A percentile compares a stretch with the other conserved stretches of the same genome.
These are phyloP conservation scores for Dictyostelium intermedium DNA, from an alignment of 78 protist genomes.

Conservation along the genomic window DNA sequence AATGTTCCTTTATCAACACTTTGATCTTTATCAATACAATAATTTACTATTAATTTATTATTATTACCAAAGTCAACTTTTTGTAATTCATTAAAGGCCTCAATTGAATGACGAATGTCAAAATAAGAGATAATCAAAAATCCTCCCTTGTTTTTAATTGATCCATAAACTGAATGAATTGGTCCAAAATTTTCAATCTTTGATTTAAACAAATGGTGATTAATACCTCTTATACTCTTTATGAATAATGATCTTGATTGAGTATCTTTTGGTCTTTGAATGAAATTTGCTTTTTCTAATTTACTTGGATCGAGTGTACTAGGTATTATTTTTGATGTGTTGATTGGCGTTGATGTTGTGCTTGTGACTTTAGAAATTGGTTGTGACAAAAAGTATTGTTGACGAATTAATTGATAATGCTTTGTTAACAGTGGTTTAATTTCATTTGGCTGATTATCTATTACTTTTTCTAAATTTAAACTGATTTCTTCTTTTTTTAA, in stretches of 20 bases:
- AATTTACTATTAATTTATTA: conserved; percentile 56
- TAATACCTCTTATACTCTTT: conserved; percentile 22
- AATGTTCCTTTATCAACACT: conserved; percentile 87
- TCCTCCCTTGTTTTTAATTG: conserved; percentile 58
- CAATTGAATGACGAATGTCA: conserved; percentile 84
- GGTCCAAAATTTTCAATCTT: conserved; percentile 37
- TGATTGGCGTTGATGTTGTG: neutral
- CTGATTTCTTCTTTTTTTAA: neutral
- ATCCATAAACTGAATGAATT: conserved; percentile 25
- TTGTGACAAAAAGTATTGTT: neutral
- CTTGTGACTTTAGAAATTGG: neutral
- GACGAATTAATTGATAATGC: neutral
- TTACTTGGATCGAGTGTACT: neutral
- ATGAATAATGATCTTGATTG: conserved; percentile 80
- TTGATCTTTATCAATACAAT: conserved; percentile 64
- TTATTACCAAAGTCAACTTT: neutral
- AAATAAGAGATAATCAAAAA: conserved; percentile 79
- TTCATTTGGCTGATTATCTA: neutral
- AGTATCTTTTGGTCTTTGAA: conserved; percentile 52
- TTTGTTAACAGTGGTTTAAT: neutral
- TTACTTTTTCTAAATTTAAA: neutral
- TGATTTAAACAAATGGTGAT: neutral
- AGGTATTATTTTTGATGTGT: neutral
- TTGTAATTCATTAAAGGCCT: conserved; percentile 69
- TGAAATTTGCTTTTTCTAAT: conserved; percentile 1